Base-by-base conservation (phyloP, 2,329 filamentous ascomycete genomes). In the Corinectria fuckeliana region DNA sequence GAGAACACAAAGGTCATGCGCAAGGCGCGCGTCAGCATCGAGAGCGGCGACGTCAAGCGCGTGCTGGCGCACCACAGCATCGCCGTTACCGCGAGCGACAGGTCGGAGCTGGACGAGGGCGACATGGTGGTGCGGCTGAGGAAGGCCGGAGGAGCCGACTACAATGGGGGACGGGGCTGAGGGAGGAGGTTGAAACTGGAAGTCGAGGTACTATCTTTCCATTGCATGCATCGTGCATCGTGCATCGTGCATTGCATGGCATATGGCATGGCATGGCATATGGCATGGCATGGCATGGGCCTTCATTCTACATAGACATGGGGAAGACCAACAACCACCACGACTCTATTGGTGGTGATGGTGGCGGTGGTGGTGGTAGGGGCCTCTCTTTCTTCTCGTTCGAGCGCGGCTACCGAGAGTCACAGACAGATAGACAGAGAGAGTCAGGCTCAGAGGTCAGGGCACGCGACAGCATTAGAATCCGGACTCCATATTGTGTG, bases 81-180 rank as follows among this genome's bases (percentile, higher is more conserved):
- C 60, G 82, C 86, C 70, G 80, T 91, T 49, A 86, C 89, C 69
- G 85, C 87, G 2, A 78, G 80, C 60, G 85, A 89, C 67, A 81
- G 78, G 74, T 75, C 76, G 25, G 88, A 91, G 70, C 73, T 91
- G 55, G 82, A 85, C 16, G 85, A 88, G 75, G 77, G 78, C 62
- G 86, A 88, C 18, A 82, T 91, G 50, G 85, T 90, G 14, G 73
- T 81, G 60, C 77, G 83, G 70, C 75, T 90, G 75, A 78, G 88
- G 73, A 88, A 85, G 78, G 87, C 85, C 4, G 88, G 88, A 55
- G 88, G 88, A 28, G 88, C 88, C 14, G 88, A 91, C 75, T 91
- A 90, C 81, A 88, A 90, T 70, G 87, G 88, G 7, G 88, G 85
- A 10, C 76, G 86, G 63, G 86, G 85, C 8, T 86, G 66, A 73